Evolutionary conservation across 805 yeast genomes (phyloP).

Genomic region (Starmerella lactis-condensi): DNA sequence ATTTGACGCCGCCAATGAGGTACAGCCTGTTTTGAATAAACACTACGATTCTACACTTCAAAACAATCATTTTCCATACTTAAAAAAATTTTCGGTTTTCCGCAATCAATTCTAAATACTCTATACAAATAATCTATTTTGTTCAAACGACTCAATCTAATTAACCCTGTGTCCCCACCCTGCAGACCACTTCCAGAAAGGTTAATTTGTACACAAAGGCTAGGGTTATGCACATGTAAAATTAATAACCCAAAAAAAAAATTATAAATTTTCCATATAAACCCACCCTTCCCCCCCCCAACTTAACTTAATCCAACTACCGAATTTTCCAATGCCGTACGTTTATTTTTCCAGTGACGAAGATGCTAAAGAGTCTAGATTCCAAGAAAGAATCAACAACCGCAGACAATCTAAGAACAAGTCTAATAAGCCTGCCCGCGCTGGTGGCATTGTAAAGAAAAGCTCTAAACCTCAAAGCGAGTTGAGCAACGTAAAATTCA

Average conservation of each 20-base stretch:
- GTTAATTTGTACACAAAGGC: too few relatives aligned
- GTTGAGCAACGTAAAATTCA: constrained; percentile 3
- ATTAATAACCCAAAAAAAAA: constrained; percentile 13
- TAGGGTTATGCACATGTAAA: constrained; percentile 4
- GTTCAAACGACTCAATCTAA: too few relatives aligned
- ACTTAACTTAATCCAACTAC: neutral
- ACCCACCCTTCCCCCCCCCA: neutral
- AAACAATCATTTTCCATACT: too few relatives aligned
- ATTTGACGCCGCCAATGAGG: too few relatives aligned
- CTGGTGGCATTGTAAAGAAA: constrained; percentile 9
- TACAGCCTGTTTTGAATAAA: too few relatives aligned
- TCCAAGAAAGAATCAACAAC: constrained; percentile 6
- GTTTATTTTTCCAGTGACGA: constrained; percentile 19
- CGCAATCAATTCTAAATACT: too few relatives aligned
- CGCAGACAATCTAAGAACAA: constrained; percentile 6
- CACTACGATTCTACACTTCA: too few relatives aligned
- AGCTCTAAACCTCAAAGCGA: constrained; percentile 1
- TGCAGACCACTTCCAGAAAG: too few relatives aligned
- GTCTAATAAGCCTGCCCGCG: constrained; percentile 1
- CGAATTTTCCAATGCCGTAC: constrained; percentile 16
- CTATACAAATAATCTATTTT: too few relatives aligned
- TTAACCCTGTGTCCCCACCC: too few relatives aligned
- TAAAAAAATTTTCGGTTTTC: too few relatives aligned
- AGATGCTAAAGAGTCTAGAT: constrained; percentile 8
- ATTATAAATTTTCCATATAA: constrained; percentile 7